These are phyloP conservation scores for Exidia glandulosa DNA, from an alignment of 768 basidiomycete species.

Conservation along the genomic window DNA sequence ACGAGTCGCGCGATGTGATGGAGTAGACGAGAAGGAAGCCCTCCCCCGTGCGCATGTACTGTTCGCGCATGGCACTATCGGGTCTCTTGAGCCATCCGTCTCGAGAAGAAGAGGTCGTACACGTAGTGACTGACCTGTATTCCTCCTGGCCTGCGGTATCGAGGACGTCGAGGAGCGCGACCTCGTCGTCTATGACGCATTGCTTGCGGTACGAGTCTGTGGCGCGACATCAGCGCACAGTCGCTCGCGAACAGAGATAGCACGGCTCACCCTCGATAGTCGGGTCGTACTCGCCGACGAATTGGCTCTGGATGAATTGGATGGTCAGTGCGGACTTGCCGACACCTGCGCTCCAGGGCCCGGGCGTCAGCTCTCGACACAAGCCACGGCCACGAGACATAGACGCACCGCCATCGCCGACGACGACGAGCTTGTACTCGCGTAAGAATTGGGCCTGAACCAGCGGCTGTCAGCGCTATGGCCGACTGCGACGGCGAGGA, in stretches of 20 bases:
- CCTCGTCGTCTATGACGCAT: constrained; percentile 96
- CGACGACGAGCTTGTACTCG: constrained; percentile 98
- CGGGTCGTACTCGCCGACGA: constrained; percentile 89
- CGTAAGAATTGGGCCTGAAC: constrained; percentile 75
- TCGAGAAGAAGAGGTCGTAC: constrained; percentile 3
- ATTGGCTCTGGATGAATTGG: constrained; percentile 94
- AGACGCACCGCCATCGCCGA: constrained; percentile 84
- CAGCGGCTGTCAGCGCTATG: constrained; percentile 3
- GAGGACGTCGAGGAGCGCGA: constrained; percentile 91
- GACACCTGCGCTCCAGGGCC: constrained; percentile 36
- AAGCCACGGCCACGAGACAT: constrained; percentile 2
- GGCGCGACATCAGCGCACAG: background rate
- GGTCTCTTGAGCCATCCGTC: background rate
- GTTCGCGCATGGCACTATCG: constrained; percentile 90
- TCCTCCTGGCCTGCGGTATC: constrained; percentile 98
- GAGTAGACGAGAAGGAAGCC: constrained; percentile 97
- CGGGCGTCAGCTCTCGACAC: background rate
- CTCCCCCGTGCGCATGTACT: constrained; percentile 98
- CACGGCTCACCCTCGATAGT: constrained; percentile 72
- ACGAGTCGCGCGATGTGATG: constrained; percentile 92
- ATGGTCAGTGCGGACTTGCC: constrained; percentile 93
- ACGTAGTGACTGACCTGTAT: constrained; percentile 80
- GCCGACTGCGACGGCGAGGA: constrained; percentile 4
- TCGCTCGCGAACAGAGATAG: background rate
- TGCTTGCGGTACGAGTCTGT: constrained; percentile 95